Evolutionary conservation across 805 yeast genomes (phyloP).

Genomic region (Ogataea nitratoaversa): DNA sequence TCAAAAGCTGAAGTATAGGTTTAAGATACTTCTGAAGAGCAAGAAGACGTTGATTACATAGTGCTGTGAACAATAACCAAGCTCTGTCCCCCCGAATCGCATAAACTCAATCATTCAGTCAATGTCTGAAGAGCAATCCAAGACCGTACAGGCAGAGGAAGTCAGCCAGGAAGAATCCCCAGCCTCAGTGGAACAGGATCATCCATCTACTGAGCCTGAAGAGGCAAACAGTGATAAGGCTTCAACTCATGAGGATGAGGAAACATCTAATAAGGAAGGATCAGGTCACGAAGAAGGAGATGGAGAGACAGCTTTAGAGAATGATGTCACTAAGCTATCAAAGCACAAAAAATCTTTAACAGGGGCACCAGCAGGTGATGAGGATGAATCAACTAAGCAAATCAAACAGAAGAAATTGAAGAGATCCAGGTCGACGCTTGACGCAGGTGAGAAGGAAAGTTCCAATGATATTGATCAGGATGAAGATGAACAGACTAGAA

Average conservation of each 20-base stretch:
- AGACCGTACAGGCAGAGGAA: too few relatives aligned
- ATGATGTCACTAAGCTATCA: conserved; percentile 4
- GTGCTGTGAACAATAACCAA: too few relatives aligned
- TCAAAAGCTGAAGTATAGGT: too few relatives aligned
- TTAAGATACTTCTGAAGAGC: too few relatives aligned
- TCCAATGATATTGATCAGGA: conserved; percentile 1
- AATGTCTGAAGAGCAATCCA: too few relatives aligned
- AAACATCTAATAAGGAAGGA: conserved; percentile 2
- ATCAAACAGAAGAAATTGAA: conserved; percentile 11
- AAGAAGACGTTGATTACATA: too few relatives aligned
- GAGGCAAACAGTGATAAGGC: background rate
- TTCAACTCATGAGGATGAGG: background rate
- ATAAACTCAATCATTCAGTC: too few relatives aligned
- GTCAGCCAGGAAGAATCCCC: too few relatives aligned
- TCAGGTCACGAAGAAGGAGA: conserved; percentile 3
- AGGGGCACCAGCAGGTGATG: background rate
- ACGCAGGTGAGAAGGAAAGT: conserved; percentile 6
- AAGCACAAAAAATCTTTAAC: conserved; percentile 5
- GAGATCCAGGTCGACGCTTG: conserved; percentile 6
- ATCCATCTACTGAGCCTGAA: conserved; percentile 2
- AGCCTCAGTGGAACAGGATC: too few relatives aligned
- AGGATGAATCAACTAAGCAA: conserved; percentile 2
- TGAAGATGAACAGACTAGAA: conserved; percentile 36
- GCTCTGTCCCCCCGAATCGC: too few relatives aligned
- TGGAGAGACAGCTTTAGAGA: conserved; percentile 8